Evolutionary conservation across 106 monocot genomes (phyloP).

Genomic region (Dactylorhiza incarnata): DNA sequence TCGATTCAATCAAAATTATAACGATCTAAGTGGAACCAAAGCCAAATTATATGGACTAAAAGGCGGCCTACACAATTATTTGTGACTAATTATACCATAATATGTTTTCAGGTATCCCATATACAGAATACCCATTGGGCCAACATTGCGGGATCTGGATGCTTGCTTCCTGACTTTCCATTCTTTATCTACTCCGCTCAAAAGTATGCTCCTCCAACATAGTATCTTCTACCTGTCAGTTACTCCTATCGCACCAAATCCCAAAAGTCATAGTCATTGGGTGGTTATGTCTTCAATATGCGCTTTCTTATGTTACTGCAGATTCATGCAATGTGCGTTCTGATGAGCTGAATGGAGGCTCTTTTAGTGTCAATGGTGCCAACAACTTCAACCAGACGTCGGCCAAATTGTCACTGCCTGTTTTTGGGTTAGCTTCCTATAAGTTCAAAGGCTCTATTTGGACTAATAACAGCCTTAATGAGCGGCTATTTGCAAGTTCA

Average conservation of each 20-base stretch:
- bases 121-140: conserved; percentile 92
- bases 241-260: neutral
- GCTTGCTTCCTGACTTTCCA: conserved; percentile 91
- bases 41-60: no score
- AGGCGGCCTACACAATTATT: no score
- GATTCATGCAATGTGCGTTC: conserved; percentile 23
- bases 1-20: neutral
- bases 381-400: conserved; percentile 8
- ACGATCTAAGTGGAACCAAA: no score
- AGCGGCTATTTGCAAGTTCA: conserved; percentile 40
- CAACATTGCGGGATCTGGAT: conserved; percentile 80
- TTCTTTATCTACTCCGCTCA: conserved; percentile 36
- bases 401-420: conserved; percentile 46
- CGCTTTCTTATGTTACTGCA: conserved; percentile 11
- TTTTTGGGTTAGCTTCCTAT: conserved; percentile 84
- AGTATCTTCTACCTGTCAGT: no score
- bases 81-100: no score
- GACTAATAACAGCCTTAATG: conserved; percentile 34
- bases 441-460: conserved; percentile 79
- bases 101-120: conserved; percentile 64
- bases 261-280: neutral
- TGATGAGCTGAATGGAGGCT: conserved; percentile 9
- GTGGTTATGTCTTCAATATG: neutral
- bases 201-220: conserved; percentile 24
- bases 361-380: conserved; percentile 6